These are phyloP conservation scores for Fonsecaea pugnacius DNA, from an alignment of 2,329 filamentous ascomycete genomes.

Conservation along the genomic window DNA sequence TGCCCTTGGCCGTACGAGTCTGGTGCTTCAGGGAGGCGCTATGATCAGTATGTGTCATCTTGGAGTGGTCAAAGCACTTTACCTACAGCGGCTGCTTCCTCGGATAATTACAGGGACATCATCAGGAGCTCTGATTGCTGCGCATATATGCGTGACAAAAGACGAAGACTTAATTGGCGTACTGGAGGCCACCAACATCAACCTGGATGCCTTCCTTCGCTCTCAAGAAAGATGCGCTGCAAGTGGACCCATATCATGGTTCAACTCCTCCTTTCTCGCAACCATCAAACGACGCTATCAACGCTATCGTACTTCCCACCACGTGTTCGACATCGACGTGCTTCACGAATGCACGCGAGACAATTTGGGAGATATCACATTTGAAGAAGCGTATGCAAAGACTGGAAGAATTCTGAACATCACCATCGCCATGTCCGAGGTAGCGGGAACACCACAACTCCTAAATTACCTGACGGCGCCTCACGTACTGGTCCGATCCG, in stretches of 20 bases:
- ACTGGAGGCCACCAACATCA: slow-evolving; percentile 70
- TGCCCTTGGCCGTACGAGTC: slow-evolving; percentile 81
- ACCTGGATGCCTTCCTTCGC: slow-evolving; percentile 77
- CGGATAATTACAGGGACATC: slow-evolving; percentile 87
- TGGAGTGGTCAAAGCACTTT: slow-evolving; percentile 85
- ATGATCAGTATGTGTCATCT: slow-evolving; percentile 91
- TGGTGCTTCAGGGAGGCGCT: slow-evolving; percentile 86
- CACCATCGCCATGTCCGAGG: slow-evolving; percentile 82
- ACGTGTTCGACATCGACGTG: slow-evolving; percentile 82
- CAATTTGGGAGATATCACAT: slow-evolving; percentile 85
- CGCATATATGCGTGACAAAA: slow-evolving; percentile 75
- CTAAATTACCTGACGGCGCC: slow-evolving; percentile 93
- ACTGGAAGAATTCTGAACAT: slow-evolving; percentile 92
- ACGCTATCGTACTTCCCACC: slow-evolving; percentile 69
- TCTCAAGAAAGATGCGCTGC: slow-evolving; percentile 49
- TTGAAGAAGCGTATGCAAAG: slow-evolving; percentile 95
- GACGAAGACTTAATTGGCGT: slow-evolving; percentile 76
- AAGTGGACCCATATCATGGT: slow-evolving; percentile 14
- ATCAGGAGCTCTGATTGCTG: slow-evolving; percentile 82
- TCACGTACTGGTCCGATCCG: slow-evolving; percentile 95
- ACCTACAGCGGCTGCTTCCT: slow-evolving; percentile 77
- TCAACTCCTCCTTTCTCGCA: slow-evolving; percentile 75
- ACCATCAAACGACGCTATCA: slow-evolving; percentile 67
- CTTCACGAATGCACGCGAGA: slow-evolving; percentile 78
- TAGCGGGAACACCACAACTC: slow-evolving; percentile 78